Evolutionary conservation across 2,329 filamentous ascomycete species (phyloP).

Genomic region (Coniella vitis): DNA sequence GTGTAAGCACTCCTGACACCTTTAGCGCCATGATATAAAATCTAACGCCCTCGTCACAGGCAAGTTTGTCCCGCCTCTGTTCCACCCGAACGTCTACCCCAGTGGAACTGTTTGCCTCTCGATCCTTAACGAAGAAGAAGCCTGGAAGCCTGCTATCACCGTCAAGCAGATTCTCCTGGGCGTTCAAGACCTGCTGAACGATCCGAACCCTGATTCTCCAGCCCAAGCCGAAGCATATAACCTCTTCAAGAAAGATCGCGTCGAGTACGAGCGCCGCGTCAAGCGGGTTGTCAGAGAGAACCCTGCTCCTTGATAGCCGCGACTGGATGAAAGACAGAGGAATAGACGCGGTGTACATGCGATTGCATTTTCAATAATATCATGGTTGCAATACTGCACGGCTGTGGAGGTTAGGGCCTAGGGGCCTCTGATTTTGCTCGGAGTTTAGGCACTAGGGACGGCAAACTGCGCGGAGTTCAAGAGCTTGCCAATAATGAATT

Average conservation of each 20-base stretch:
- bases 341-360: background rate
- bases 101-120: slow-evolving; percentile 96
- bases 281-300: slow-evolving; percentile 84
- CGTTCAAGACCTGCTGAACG: slow-evolving; percentile 91
- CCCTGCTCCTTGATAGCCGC: slow-evolving; percentile 59
- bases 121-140: slow-evolving; percentile 96
- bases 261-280: slow-evolving; percentile 84
- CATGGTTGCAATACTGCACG: background rate
- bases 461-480: slow-evolving; percentile 14
- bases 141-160: slow-evolving; percentile 97
- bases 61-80: slow-evolving; percentile 93
- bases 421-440: slow-evolving; percentile 1
- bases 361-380: background rate
- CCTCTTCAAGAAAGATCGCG: slow-evolving; percentile 83
- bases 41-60: slow-evolving; percentile 43
- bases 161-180: slow-evolving; percentile 96
- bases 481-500: slow-evolving; percentile 1
- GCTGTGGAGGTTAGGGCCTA: background rate
- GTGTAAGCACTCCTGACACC: slow-evolving; percentile 58
- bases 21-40: background rate
- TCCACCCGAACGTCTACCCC: slow-evolving; percentile 97
- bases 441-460: slow-evolving; percentile 13
- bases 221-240: slow-evolving; percentile 98
- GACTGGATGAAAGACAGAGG: background rate
- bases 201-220: slow-evolving; percentile 93